A percentile compares a stretch with the other conserved stretches of the same genome.
Conservation (phyloP, 257 asterid genomes). For the Nicotiana benthamiana region DNA sequence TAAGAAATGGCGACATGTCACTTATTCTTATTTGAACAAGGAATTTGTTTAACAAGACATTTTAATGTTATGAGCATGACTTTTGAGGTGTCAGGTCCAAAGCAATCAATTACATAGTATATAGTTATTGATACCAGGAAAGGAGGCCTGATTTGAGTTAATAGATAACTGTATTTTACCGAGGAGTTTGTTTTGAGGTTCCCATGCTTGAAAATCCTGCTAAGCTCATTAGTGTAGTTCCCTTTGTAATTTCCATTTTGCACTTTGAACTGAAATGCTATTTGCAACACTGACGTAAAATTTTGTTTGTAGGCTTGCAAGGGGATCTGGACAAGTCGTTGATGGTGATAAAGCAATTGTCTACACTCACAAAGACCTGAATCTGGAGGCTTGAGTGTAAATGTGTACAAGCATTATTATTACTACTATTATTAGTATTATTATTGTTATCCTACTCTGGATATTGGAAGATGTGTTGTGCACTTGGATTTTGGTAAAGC, state of each 20-base stretch:
- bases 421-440: neutral
- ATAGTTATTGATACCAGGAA: too few relatives aligned
- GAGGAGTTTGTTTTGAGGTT: neutral
- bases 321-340: constrained; percentile 48
- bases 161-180: neutral
- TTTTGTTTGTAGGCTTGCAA: constrained; percentile 31
- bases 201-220: neutral
- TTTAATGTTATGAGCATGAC: neutral
- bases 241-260: neutral
- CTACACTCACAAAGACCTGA: constrained; percentile 45
- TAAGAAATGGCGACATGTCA: too few relatives aligned
- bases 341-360: constrained; percentile 35
- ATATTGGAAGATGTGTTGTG: neutral
- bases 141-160: neutral
- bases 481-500: neutral
- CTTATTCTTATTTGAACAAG: too few relatives aligned
- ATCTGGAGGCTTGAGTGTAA: constrained; percentile 7
- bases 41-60: neutral
- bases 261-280: neutral
- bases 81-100: neutral
- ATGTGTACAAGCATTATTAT: neutral
- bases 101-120: neutral
- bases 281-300: neutral
- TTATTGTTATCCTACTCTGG: neutral
- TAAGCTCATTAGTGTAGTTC: neutral